Evolutionary conservation across 208 protist species (phyloP).

Genomic region (Lotmaria passim): DNA sequence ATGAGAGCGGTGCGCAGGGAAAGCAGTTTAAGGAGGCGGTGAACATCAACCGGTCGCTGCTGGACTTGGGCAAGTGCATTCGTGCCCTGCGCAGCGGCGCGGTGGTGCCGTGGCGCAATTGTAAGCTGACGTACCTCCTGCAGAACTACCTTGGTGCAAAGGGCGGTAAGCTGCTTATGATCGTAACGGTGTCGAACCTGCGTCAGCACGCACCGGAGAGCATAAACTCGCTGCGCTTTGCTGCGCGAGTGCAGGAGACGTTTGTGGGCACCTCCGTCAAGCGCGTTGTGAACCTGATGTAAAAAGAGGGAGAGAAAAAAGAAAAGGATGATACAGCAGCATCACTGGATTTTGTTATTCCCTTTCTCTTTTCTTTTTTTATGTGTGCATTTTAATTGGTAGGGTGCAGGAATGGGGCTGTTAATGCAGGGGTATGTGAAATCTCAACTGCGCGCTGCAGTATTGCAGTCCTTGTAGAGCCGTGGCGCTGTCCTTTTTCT

Average conservation of each 20-base stretch:
- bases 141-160: constrained; percentile 90
- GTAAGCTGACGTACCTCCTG: constrained; percentile 92
- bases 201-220: constrained; percentile 76
- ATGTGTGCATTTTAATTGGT: too few relatives aligned
- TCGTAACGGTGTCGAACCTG: constrained; percentile 91
- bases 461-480: too few relatives aligned
- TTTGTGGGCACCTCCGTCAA: constrained; percentile 84
- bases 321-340: too few relatives aligned
- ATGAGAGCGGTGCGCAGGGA: constrained; percentile 88
- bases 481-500: too few relatives aligned
- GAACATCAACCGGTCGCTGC: constrained; percentile 93
- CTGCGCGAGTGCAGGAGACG: constrained; percentile 88
- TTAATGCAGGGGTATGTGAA: too few relatives aligned
- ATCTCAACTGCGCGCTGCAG: too few relatives aligned
- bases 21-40: constrained; percentile 90
- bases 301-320: too few relatives aligned
- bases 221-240: constrained; percentile 93
- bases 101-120: constrained; percentile 92
- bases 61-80: constrained; percentile 94
- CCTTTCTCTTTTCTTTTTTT: too few relatives aligned
- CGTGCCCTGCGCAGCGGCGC: constrained; percentile 67
- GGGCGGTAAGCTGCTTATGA: constrained; percentile 92
- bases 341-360: too few relatives aligned
- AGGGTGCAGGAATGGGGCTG: too few relatives aligned
- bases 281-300: constrained; percentile 68